phyloP scores from a whole-genome alignment of 148 eudicot genomes.

The Spergularia marina region DNA sequence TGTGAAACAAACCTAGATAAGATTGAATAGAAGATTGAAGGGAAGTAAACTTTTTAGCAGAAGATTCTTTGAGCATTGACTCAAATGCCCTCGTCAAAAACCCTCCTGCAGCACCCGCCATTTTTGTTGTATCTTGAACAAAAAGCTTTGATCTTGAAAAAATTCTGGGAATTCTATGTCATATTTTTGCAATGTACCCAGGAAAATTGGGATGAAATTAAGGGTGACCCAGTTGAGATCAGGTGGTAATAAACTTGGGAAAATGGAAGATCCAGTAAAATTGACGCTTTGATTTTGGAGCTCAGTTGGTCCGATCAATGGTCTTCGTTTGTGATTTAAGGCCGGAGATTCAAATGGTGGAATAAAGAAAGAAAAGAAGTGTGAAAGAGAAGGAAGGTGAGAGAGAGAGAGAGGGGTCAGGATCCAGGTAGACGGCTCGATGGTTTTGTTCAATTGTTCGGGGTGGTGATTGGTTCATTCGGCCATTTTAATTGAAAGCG shows the following conservation, averaged over 20 bases:
- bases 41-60: constrained; percentile 56
- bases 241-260: neutral
- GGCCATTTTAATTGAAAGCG: too few species aligned
- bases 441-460: too few species aligned
- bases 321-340: too few species aligned
- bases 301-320: too few species aligned
- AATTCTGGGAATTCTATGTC: neutral
- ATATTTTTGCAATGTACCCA: neutral
- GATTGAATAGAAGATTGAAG: constrained; percentile 73
- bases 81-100: constrained; percentile 88
- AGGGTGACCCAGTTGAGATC: constrained; percentile 26
- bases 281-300: neutral
- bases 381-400: too few species aligned
- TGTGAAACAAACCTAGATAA: constrained; percentile 53
- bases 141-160: constrained; percentile 1
- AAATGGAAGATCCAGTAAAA: constrained; percentile 18
- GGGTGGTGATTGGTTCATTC: too few species aligned
- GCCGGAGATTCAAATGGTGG: neutral
- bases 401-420: too few species aligned
- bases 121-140: constrained; percentile 7
- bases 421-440: too few species aligned
- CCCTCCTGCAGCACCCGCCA: constrained; percentile 98
- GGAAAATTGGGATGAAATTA: neutral
- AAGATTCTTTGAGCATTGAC: constrained; percentile 87
- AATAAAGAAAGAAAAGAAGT: neutral